Evolutionary conservation across 176 grass and related monocot species (phyloP), one percentile per base, ranked within the genome.

Genomic region (Cocos nucifera): DNA sequence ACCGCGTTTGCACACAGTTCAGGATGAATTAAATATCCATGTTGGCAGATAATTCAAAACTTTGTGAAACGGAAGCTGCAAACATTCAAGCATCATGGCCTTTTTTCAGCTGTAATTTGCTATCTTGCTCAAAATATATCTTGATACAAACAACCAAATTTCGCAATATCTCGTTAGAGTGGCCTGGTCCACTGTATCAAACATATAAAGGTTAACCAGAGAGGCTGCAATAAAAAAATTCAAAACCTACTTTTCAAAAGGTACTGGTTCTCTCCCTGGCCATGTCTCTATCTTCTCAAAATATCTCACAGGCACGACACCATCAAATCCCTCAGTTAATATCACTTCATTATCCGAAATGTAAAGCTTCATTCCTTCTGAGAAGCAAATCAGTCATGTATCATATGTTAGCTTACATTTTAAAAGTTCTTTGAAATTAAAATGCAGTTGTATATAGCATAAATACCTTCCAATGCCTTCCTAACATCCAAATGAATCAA

Each of bases 271-370:
- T 64, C 77, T 75, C 9, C 68, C 58, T 19, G 91, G 91, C 78
- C 91, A 95, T 19, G 75, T 87, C 70, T 96, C 86, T 1, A 96
- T 82, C 73, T 79, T 90, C 62, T 83, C 78, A 1, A 90, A 78
- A 67, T 87, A 96, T 70, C 78, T 85, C 23, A 87, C 80, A 39
- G 91, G 83, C 27, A 87, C 72, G 0, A 77, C 9, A 2, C 80
- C 86, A 63, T 85, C 72, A 27, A 90, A 87, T 22, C 91, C 86
- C 70, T 87, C 86, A 0, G 86, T 96, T 21, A 90, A 53, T 5
- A 90, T 96, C 56, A 96, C 91, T 50, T 85, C 77, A 61, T 90
- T 90, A 51, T 90, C 91, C 24, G 85, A 88, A 55, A 89, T 63
- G 61, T 79, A 85, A 24, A 95, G 59, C 78, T 90, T 90, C 78